These are phyloP conservation scores for Fonsecaea erecta DNA, from an alignment of 2,329 filamentous ascomycete species.

Conservation along the genomic window DNA sequence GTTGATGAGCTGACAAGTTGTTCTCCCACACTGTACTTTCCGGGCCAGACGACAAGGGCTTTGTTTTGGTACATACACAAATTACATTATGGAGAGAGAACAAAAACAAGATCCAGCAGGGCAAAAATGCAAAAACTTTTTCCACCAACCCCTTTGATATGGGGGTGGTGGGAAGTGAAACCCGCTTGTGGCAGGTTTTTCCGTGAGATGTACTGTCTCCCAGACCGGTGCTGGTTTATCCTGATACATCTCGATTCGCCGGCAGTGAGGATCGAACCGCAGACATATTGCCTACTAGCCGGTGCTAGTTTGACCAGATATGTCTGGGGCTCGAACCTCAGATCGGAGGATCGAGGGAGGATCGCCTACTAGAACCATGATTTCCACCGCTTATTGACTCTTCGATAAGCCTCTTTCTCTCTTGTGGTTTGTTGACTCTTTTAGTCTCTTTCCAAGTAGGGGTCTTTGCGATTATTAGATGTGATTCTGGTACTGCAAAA, in stretches of 20 bases:
- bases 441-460: neutral
- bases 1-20: too few relatives aligned
- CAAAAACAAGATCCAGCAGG: neutral
- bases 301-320: too few relatives aligned
- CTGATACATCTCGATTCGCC: neutral
- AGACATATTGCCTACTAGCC: too few relatives aligned
- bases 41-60: too few relatives aligned
- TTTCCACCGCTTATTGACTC: neutral
- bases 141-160: neutral
- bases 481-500: neutral
- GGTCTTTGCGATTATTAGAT: slow-evolving; percentile 1
- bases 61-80: too few relatives aligned
- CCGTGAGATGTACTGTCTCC: neutral
- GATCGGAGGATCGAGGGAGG: too few relatives aligned
- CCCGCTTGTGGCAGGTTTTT: neutral
- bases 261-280: too few relatives aligned
- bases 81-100: too few relatives aligned
- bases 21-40: too few relatives aligned
- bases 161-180: slow-evolving; percentile 1
- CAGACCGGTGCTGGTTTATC: neutral
- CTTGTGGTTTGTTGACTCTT: neutral
- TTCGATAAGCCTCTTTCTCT: neutral
- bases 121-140: neutral
- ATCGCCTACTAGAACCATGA: too few relatives aligned
- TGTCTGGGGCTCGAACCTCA: too few relatives aligned